A percentile compares a stretch with the other conserved stretches of the same genome.
These are phyloP conservation scores for Xerocomus spinulosus DNA, from an alignment of 768 basidiomycete genomes.

Conservation along the genomic window DNA sequence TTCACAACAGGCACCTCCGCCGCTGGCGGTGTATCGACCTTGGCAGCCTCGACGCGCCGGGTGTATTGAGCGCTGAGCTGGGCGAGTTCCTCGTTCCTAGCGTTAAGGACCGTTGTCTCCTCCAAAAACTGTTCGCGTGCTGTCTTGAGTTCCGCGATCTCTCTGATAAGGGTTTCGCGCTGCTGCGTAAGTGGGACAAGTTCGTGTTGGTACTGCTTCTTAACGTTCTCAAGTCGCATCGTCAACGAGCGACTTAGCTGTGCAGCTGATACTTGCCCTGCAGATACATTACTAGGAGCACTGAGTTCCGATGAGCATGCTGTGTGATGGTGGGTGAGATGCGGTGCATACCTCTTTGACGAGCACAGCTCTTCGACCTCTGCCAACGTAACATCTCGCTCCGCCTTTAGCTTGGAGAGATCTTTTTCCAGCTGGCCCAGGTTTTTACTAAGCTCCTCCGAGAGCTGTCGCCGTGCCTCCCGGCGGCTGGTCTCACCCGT, in stretches of 20 bases:
- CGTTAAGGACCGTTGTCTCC: slow-evolving; percentile 86
- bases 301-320: slow-evolving; percentile 21
- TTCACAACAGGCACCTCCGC: slow-evolving; percentile 7
- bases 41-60: slow-evolving; percentile 61
- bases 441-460: slow-evolving; percentile 72
- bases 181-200: slow-evolving; percentile 80
- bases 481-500: slow-evolving; percentile 73
- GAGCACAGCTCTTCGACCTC: slow-evolving; percentile 89
- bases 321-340: slow-evolving; percentile 12
- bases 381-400: slow-evolving; percentile 87
- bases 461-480: slow-evolving; percentile 74
- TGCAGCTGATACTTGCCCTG: slow-evolving; percentile 35
- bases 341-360: slow-evolving; percentile 55
- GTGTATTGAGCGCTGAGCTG: slow-evolving; percentile 81
- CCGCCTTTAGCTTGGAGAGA: slow-evolving; percentile 79
- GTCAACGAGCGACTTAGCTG: slow-evolving; percentile 70
- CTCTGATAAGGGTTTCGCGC: slow-evolving; percentile 71
- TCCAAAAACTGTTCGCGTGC: slow-evolving; percentile 84
- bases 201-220: slow-evolving; percentile 82
- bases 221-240: slow-evolving; percentile 80
- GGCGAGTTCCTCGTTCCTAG: slow-evolving; percentile 88
- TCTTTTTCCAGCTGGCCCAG: slow-evolving; percentile 79
- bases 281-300: slow-evolving; percentile 22
- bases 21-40: slow-evolving; percentile 13
- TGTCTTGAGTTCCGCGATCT: slow-evolving; percentile 82